Evolutionary conservation across 1,139 yeast genomes (phyloP).

Genomic region (Taiozyma onychis): DNA sequence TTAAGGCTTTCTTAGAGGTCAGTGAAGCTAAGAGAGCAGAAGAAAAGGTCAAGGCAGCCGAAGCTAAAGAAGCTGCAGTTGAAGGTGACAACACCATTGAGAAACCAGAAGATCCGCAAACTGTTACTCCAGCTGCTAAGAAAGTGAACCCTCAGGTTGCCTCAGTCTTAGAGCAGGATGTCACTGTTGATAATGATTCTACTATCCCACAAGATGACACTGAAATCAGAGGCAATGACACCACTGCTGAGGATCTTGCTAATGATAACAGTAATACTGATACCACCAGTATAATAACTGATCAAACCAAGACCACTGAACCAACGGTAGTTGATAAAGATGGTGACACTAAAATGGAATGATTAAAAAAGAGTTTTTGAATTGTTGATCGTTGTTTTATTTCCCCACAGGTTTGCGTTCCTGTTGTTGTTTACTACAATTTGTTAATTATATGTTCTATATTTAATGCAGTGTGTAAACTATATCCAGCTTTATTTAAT

Average conservation of each 20-base stretch:
- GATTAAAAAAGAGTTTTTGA: background rate
- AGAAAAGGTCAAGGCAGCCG: slow-evolving; percentile 8
- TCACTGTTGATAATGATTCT: slow-evolving; percentile 32
- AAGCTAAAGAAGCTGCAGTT: slow-evolving; percentile 3
- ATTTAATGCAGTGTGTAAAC: background rate
- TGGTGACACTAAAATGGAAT: slow-evolving; percentile 30
- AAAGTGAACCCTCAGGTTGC: slow-evolving; percentile 21
- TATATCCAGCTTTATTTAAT: background rate
- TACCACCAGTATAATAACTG: slow-evolving; percentile 13
- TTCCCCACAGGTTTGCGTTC: background rate
- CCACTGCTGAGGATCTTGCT: slow-evolving; percentile 27
- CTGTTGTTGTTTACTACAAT: background rate
- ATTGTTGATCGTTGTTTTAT: background rate
- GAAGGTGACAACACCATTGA: slow-evolving; percentile 18
- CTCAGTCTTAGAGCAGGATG: slow-evolving; percentile 24
- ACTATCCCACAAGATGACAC: slow-evolving; percentile 27
- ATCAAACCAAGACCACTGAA: slow-evolving; percentile 3
- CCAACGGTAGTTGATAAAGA: slow-evolving; percentile 20
- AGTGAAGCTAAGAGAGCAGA: slow-evolving; percentile 19
- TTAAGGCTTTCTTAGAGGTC: slow-evolving; percentile 18
- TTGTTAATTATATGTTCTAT: background rate
- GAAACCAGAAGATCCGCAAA: slow-evolving; percentile 18
- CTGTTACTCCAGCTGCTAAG: slow-evolving; percentile 16
- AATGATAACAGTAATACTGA: slow-evolving; percentile 15
- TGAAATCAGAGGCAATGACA: slow-evolving; percentile 25